These are phyloP conservation scores for Grosmannia penicillata DNA, from an alignment of 2,329 filamentous ascomycete species.

Conservation along the genomic window DNA sequence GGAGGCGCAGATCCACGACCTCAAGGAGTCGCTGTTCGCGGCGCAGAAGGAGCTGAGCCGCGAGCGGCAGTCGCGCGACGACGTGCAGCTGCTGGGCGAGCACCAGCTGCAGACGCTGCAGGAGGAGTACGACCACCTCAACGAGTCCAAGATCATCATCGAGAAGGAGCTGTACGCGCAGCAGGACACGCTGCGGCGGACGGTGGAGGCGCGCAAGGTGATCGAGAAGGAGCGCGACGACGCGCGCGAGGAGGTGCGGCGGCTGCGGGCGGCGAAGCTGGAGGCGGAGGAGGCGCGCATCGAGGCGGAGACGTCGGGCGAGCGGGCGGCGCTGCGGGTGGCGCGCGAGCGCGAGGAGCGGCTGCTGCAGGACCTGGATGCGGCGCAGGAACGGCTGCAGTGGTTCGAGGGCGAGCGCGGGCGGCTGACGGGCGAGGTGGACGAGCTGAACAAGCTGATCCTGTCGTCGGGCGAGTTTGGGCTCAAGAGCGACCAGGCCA, in stretches of 20 bases:
- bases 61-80: constrained; percentile 84
- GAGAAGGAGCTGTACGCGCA: constrained; percentile 96
- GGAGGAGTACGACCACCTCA: constrained; percentile 72
- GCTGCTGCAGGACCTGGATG: constrained; percentile 66
- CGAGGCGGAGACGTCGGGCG: constrained; percentile 66
- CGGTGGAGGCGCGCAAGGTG: constrained; percentile 63
- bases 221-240: constrained; percentile 84
- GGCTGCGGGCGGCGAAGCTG: constrained; percentile 67
- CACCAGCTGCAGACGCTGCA: constrained; percentile 74
- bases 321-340: constrained; percentile 61
- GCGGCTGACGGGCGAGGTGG: constrained; percentile 64
- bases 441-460: constrained; percentile 75
- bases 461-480: constrained; percentile 81
- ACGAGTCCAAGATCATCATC: constrained; percentile 91
- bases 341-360: constrained; percentile 69
- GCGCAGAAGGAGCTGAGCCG: constrained; percentile 79
- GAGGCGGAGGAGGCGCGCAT: constrained; percentile 75
- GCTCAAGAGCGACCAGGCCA: constrained; percentile 80
- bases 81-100: constrained; percentile 79
- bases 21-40: constrained; percentile 74
- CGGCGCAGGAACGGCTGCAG: constrained; percentile 58
- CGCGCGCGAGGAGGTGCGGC: constrained; percentile 71
- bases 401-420: constrained; percentile 69
- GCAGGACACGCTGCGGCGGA: constrained; percentile 76
- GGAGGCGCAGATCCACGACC: constrained; percentile 72